These are phyloP conservation scores for Plasmodium fragile DNA, from an alignment of 169 alveolate genomes.

Conservation along the genomic window DNA sequence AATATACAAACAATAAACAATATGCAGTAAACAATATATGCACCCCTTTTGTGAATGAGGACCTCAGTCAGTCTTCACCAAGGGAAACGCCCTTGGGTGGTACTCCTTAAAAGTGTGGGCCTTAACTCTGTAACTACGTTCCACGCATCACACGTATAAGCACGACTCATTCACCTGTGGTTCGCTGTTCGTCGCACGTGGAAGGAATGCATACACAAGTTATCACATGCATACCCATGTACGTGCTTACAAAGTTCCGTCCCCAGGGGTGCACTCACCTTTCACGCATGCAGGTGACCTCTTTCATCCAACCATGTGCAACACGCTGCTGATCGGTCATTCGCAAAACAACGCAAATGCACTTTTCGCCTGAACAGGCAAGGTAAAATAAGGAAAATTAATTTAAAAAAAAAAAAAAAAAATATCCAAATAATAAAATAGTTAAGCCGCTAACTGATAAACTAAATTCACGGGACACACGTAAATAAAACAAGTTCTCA, in stretches of 20 bases:
- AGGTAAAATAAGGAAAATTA: not conserved
- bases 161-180: not conserved
- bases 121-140: not conserved
- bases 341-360: not conserved
- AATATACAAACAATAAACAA: not conserved
- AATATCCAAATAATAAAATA: not conserved
- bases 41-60: not conserved
- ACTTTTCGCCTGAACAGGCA: not conserved
- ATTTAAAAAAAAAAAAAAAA: slow-evolving; percentile 20
- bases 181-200: not conserved
- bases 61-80: not conserved
- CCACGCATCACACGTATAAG: not conserved
- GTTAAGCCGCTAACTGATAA: not conserved
- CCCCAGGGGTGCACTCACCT: not conserved
- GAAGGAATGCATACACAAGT: not conserved
- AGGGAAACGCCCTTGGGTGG: not conserved
- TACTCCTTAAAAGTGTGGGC: not conserved
- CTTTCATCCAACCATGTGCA: not conserved
- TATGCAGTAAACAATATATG: not conserved
- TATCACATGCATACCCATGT: not conserved
- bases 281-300: not conserved
- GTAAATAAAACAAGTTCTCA: not conserved
- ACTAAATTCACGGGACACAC: not conserved
- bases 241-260: not conserved
- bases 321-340: not conserved